A percentile compares a stretch with the other conserved stretches of the same genome.
Evolutionary conservation across 371 early-diverging fungal genomes (phyloP).

Genomic region (Mortierella sp.): DNA sequence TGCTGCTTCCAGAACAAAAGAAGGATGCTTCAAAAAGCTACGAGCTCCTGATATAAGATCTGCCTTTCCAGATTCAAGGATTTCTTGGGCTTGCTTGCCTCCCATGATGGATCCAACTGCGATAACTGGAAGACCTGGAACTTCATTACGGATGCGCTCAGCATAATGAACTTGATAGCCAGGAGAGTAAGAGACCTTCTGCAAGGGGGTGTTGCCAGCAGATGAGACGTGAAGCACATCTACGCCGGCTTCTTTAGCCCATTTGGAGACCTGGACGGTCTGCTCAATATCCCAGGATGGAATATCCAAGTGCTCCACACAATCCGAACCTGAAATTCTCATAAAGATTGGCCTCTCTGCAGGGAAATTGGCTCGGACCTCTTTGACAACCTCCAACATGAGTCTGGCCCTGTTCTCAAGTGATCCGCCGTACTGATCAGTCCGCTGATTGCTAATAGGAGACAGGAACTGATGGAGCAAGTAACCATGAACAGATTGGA

Average conservation of each 20-base stretch:
- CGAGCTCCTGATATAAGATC: constrained; percentile 83
- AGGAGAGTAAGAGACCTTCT: constrained; percentile 64
- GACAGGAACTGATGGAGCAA: constrained; percentile 84
- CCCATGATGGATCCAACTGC: constrained; percentile 83
- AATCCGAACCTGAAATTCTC: constrained; percentile 81
- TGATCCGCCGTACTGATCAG: constrained; percentile 86
- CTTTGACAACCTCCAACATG: constrained; percentile 68
- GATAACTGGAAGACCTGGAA: constrained; percentile 67
- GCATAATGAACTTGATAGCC: constrained; percentile 83
- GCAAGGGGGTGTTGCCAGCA: constrained; percentile 69
- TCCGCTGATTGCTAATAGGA: constrained; percentile 83
- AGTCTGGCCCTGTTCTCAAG: constrained; percentile 85
- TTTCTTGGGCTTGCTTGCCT: constrained; percentile 72
- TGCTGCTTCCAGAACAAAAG: constrained; percentile 62
- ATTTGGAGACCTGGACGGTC: constrained; percentile 65
- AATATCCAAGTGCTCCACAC: constrained; percentile 61
- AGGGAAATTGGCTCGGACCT: constrained; percentile 79
- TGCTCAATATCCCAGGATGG: constrained; percentile 73
- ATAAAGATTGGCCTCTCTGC: constrained; percentile 82
- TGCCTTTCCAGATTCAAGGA: constrained; percentile 73
- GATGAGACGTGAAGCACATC: constrained; percentile 82
- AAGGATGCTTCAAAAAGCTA: constrained; percentile 78
- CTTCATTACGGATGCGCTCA: constrained; percentile 64
- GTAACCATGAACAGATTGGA: constrained; percentile 85
- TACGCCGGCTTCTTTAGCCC: constrained; percentile 72